Base-by-base conservation (phyloP, 108 stramenopile species). In the Parietichytrium sp. region DNA sequence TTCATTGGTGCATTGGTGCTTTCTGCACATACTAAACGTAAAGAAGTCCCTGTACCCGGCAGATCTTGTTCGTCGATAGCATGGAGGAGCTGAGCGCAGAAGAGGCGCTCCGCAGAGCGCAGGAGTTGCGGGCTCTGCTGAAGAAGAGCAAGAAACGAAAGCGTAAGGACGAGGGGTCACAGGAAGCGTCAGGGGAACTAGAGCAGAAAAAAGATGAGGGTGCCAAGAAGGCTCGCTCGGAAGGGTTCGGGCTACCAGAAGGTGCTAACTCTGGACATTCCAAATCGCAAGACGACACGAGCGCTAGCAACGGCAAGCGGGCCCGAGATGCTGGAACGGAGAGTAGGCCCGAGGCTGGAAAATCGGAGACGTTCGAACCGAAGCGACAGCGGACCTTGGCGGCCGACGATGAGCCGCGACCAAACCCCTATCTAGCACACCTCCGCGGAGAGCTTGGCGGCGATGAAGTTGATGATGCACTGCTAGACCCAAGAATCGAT, bases 31-130 rank as follows among this genome's bases (percentile, higher is more conserved):
- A n/a, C n/a, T n/a, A n/a, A n/a, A n/a, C n/a, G n/a, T n/a, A n/a
- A n/a, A n/a, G n/a, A n/a, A n/a, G n/a, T n/a, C n/a, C n/a, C n/a
- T n/a, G n/a, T n/a, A n/a, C n/a, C n/a, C n/a, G n/a, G n/a, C n/a
- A n/a, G n/a, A n/a, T n/a, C n/a, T n/a, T n/a, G n/a, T n/a, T n/a
- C n/a, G n/a, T n/a, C n/a, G n/a, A n/a, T n/a, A n/a, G n/a, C n/a
- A n/a, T n/a, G n/a, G n/a, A n/a, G n/a, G n/a, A n/a, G n/a, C 49
- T 50, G 61, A 72, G 61, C 61, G 33, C 61, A 16, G 61, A 72
- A 42, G 61, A 72, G 33, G 61, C 61, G 61, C 61, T 16, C 61
- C 23, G n/a, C 38, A 36, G 45, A 20, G 61, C 61, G 10, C 38
- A 72, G 61, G 61, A 33, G 61, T 20, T 72, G 38, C 33, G 42